Conservation (phyloP, 495 filamentous ascomycete species). For the Penicillium paxilli region DNA sequence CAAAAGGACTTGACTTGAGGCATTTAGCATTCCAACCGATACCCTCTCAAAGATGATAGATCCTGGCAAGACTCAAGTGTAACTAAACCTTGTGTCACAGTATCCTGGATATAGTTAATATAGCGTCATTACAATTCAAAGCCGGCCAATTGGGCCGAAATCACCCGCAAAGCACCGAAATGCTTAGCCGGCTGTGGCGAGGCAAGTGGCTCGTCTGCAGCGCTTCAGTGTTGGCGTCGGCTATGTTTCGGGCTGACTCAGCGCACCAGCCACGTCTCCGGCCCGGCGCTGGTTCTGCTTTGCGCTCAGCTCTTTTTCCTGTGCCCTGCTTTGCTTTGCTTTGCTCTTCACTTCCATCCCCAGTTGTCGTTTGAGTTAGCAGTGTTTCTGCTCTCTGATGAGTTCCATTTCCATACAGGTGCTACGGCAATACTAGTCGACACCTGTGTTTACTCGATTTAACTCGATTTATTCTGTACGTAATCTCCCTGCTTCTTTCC, state of each 20-base stretch:
- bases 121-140: constrained; percentile 15
- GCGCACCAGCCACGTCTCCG: constrained; percentile 25
- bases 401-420: constrained; percentile 44
- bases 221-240: constrained; percentile 3
- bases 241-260: constrained; percentile 27
- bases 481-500: constrained; percentile 29
- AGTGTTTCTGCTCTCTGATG: constrained; percentile 48
- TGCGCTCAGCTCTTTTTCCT: constrained; percentile 12
- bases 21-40: background rate
- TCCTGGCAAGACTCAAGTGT: no score
- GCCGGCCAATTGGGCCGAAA: constrained; percentile 26
- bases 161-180: constrained; percentile 25
- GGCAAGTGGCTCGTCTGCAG: constrained; percentile 10
- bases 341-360: constrained; percentile 13
- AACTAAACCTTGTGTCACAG: no score
- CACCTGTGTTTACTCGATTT: constrained; percentile 46
- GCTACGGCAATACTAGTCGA: constrained; percentile 49
- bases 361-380: constrained; percentile 19
- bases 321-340: constrained; percentile 8
- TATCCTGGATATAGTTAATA: background rate
- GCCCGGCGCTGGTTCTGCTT: constrained; percentile 18
- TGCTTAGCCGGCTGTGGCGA: constrained; percentile 21
- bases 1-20: background rate
- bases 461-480: constrained; percentile 18
- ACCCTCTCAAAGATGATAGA: no score